Percentiles rank a stretch among this genome's conserved stretches.
Evolutionary conservation across 192 early-diverging fungal species (phyloP).

Genomic region (Jimgerdemannia flammicorona): DNA sequence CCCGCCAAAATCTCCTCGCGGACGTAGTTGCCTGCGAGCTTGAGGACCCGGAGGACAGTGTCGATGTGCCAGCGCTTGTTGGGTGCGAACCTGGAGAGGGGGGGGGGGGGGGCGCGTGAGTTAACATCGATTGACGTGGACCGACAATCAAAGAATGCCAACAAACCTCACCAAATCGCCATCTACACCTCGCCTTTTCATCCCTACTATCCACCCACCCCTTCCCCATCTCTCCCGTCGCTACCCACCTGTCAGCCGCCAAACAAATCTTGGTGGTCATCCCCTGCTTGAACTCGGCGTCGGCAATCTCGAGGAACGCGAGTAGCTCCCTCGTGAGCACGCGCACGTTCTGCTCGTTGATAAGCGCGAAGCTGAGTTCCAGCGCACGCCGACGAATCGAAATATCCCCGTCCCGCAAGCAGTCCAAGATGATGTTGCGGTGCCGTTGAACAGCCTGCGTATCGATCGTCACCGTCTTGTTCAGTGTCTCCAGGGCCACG

Average conservation of each 20-base stretch:
- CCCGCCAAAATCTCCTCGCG: conserved; percentile 75
- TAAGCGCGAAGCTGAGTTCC: conserved; percentile 94
- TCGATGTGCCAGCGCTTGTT: conserved; percentile 98
- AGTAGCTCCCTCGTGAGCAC: conserved; percentile 91
- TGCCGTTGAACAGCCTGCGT: conserved; percentile 95
- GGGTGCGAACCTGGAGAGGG: conserved; percentile 65
- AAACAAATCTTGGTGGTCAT: conserved; percentile 90
- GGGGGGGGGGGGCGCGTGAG: not conserved
- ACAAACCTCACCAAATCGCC: too few species aligned
- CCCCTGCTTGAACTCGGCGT: conserved; percentile 84
- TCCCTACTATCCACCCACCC: not conserved
- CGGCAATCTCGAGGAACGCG: conserved; percentile 88
- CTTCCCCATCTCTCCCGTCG: not conserved
- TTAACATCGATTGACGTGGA: not conserved
- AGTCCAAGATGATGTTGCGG: conserved; percentile 93
- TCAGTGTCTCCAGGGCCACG: conserved; percentile 96
- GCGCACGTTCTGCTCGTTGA: conserved; percentile 90
- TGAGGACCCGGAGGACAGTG: conserved; percentile 86
- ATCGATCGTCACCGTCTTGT: conserved; percentile 85
- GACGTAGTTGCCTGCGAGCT: conserved; percentile 68
- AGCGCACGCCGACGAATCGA: conserved; percentile 95
- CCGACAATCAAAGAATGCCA: too few species aligned
- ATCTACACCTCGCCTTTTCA: not conserved
- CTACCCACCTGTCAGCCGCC: conserved; percentile 70
- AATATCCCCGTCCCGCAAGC: conserved; percentile 91